Evolutionary conservation across 2,329 filamentous ascomycete species (phyloP), one percentile per base, ranked within the genome.

Genomic region (Coniochaeta prunicola): DNA sequence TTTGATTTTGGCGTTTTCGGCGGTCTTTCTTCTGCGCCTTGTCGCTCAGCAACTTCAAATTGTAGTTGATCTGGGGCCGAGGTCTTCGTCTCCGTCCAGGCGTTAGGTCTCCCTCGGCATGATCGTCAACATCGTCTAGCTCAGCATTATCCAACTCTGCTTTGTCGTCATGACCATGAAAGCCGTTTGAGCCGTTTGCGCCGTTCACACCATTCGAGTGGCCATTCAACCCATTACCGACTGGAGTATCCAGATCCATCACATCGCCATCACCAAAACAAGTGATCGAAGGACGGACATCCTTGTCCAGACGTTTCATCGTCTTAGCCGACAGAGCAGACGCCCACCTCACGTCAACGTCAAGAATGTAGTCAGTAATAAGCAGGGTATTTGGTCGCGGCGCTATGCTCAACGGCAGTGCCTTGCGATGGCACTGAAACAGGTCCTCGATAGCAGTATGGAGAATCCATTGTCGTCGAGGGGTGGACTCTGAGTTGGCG

Each of bases 11-110:
- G n/a, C 74, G 74, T 62, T 77, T 80, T 61, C 74, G 76, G 19
- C 68, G 66, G 48, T 79, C 77, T 63, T 76, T 80, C 4, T 82
- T 81, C 57, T 82, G 76, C 6, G 81, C 81, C 64, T 81, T 80
- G 64, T 83, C 81, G 67, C 79, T 85, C 17, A 86, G 70, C 13
- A 79, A 73, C 66, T 84, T 86, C 38, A 86, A 69, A 62, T 87
- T 87, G 66, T 87, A 87, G 60, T 80, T 79, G 59, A 76, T 77
- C 45, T 73, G 73, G 19, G 70, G 75, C 57, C 82, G 76, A 17
- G 73, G 70, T 48, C 82, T 76, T 19, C 83, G 69, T 1, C 79
- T 78, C 59, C 81, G 76, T 57, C 75, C 81, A 0, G 81, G 80
- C 2, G 81, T 84, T 15, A 74, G 71, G 19, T 80, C 78, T 28